These are phyloP conservation scores for Colletotrichum cordylinicola DNA, from an alignment of 2,329 filamentous ascomycete species.

Conservation along the genomic window DNA sequence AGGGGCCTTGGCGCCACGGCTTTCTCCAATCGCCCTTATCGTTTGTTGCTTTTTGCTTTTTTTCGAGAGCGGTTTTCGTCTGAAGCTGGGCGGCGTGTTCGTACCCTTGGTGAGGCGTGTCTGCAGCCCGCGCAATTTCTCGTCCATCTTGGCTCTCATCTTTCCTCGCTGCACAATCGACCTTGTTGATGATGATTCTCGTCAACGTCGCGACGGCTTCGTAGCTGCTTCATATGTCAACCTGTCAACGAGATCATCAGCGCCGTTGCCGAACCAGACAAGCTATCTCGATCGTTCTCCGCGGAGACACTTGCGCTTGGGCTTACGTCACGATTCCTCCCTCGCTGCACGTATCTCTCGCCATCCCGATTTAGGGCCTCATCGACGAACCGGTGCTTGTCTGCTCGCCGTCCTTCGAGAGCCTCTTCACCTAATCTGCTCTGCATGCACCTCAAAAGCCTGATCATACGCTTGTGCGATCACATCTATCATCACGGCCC, in stretches of 20 bases:
- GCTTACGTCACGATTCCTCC: not conserved
- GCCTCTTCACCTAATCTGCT: not conserved
- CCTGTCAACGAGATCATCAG: not conserved
- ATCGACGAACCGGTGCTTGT: not conserved
- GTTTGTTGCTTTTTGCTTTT: not conserved
- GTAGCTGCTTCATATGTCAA: not conserved
- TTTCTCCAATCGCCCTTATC: not conserved
- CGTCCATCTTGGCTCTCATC: not conserved
- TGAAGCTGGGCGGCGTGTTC: not conserved
- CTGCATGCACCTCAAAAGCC: not conserved
- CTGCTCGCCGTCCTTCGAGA: not conserved
- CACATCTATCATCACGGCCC: rapidly evolving
- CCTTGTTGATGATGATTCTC: not conserved
- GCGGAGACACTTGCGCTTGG: not conserved
- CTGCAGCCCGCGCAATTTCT: not conserved
- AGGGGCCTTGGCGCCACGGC: not conserved
- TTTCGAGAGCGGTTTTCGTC: not conserved
- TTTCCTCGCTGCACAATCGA: not conserved
- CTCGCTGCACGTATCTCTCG: not conserved
- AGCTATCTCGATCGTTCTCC: not conserved
- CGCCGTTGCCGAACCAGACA: not conserved
- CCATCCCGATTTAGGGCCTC: not conserved
- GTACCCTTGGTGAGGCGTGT: not conserved
- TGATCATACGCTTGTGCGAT: not conserved
- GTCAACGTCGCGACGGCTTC: not conserved